These are phyloP conservation scores for Picea sitchensis DNA, from an alignment of 75 land plant genomes.

Conservation along the genomic window DNA sequence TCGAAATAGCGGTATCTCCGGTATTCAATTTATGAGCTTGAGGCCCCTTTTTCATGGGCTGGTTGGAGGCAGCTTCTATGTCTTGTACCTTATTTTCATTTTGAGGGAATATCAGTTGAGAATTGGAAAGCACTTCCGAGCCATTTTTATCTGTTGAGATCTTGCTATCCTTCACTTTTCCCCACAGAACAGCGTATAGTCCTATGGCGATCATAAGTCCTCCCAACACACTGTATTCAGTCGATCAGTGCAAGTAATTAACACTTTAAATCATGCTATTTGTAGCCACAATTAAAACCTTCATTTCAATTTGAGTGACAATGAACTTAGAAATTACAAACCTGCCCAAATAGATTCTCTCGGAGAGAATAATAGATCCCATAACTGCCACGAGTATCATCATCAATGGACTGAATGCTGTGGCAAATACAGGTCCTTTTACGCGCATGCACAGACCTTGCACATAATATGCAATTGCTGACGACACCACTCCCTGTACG, in stretches of 20 bases:
- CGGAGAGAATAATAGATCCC: conserved; percentile 60
- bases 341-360: conserved; percentile 64
- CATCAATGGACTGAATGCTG: conserved; percentile 72
- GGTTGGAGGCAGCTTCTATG: too few relatives aligned
- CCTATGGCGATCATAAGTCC: not conserved
- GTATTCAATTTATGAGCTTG: too few relatives aligned
- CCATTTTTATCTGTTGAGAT: too few relatives aligned
- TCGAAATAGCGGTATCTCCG: too few relatives aligned
- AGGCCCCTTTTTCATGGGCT: too few relatives aligned
- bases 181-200: not conserved
- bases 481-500: conserved; percentile 55
- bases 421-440: conserved; percentile 68
- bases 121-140: too few relatives aligned
- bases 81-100: too few relatives aligned
- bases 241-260: too few relatives aligned
- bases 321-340: conserved; percentile 7
- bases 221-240: not conserved
- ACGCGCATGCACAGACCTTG: conserved; percentile 54
- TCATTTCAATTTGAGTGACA: too few relatives aligned
- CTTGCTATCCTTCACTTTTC: not conserved
- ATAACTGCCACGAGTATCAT: conserved; percentile 70
- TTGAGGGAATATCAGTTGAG: too few relatives aligned
- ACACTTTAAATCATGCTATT: too few relatives aligned
- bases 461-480: conserved; percentile 60
- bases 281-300: too few relatives aligned